Evolutionary conservation across 1,284 basidiomycete genomes (phyloP), one percentile per base, ranked within the genome.

Genomic region (Leccinum subatratum): DNA sequence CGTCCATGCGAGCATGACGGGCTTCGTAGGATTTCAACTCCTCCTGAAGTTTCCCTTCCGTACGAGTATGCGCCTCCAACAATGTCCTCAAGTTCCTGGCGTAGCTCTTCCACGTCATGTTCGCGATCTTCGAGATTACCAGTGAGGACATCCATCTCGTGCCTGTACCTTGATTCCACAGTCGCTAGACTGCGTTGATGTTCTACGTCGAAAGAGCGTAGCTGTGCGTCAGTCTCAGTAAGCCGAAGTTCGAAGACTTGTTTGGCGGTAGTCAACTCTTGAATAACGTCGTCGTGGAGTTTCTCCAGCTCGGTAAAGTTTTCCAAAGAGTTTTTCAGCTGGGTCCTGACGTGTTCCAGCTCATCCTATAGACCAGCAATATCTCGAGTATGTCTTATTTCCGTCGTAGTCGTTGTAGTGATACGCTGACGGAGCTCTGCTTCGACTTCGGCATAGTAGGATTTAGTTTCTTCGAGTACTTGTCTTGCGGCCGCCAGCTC

Each of bases 41-140:
- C 57, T 70, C 67, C 12, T 64, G 66, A 56, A 74, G 65, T 18
- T 67, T 61, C 56, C 59, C 66, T 66, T 77, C 69, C 6, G 68
- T 61, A 28, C 57, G 66, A 42, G 64, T 68, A 20, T 77, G 78
- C 25, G 70, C 72, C n/a, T 79, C 75, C 16, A 75, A 73, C 64
- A 82, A 28, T 75, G 4, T 77, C 73, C 67, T 79, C 76, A 4
- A 87, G 72, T 34, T 74, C 70, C 32, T 67, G 67, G 30, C 67
- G 73, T 60, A 76, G 61, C 7, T 73, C 66, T 51, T 75, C 68
- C 37, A 70, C 22, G 25, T 78, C 73, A 16, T 68, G 70, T 66
- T 71, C 69, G 34, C 70, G 76, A 63, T 70, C 75, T 59, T 77
- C 72, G 34, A 78, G 70, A 34, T 64, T 63, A 60, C 37, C 62